Base-by-base conservation (phyloP, 495 filamentous ascomycete species). In the Penicillium coprophilum region DNA sequence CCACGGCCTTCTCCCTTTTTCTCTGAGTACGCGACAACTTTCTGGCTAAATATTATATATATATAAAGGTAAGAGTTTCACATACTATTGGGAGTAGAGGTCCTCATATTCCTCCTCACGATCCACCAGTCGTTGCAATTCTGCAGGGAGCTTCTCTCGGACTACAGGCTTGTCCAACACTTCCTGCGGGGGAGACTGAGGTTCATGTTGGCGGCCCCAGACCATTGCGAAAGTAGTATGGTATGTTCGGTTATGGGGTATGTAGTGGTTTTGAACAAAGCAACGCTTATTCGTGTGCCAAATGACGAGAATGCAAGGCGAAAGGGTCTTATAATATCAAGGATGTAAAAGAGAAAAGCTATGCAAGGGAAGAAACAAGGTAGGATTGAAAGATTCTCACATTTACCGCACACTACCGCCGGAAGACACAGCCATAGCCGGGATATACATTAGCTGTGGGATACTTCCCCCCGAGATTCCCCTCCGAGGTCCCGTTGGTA, bases 61-160 rank as follows among this genome's bases (percentile, higher is more conserved):
- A n/a, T n/a, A 1, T 28, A 30, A 5, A 23, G 19, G 36, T 13
- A 20, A 41, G 30, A 6, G 5, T 57, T 57, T 21, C 27, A 87
- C 91, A 57, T 83, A 96, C 90, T 86, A 90, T 72, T 89, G 85
- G 50, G 87, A 82, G 62, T 87, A 87, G 11, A 96, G 71, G 59
- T 89, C 81, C 54, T 92, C 87, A 69, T 87, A 89, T 44, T 82
- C 85, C 17, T 92, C 90, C 2, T 96, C 85, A 34, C 80, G 82
- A 59, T 96, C 89, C 3, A 92, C 76, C 7, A 89, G 83, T 40
- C 84, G 85, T 63, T 96, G 90, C 7, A 92, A 72, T 13, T 79
- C 77, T 15, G 80, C 72, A 4, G 90, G 85, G 6, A 96, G 85
- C 67, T 84, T 84, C 62, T 84, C 78, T 28, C 76, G 71, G 17